Base-by-base conservation (phyloP, 2,329 filamentous ascomycete species). In the Ophiosphaerella herpotricha region DNA sequence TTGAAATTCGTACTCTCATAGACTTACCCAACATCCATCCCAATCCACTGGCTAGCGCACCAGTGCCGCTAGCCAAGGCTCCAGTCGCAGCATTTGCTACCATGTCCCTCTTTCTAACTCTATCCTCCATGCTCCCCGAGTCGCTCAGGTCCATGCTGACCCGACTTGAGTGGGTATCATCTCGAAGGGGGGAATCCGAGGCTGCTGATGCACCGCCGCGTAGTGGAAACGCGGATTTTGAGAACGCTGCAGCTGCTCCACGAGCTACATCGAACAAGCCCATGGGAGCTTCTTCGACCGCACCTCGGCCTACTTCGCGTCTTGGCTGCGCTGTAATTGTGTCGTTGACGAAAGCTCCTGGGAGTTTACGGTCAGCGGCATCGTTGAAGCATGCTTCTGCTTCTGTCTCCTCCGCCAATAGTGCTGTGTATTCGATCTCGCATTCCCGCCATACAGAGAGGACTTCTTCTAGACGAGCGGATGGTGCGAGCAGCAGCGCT, bases 391-490 rank as follows among this genome's bases (percentile, higher is more conserved):
- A 85, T n/a, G 81, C 77, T 63, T 91, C 89, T 36, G 82, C 82
- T 47, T 82, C 84, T 4, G 83, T 82, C 62, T 93, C 89, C 31
- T 85, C 81, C 42, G 81, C 81, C 12, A 90, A 78, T 3, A 88
- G 80, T 0, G 80, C 79, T 43, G 86, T 86, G 43, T 90, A 83
- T 67, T 93, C 88, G 61, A 90, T 87, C 65, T 95, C 90, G 57
- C 88, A 91, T 38, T 87, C 81, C 11, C 88, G 84, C 78, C 89
- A 94, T 1, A 84, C 85, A 42, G 85, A 86, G 3, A 94, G 75
- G 12, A 94, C 88, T 57, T 91, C 88, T 51, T 89, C 85, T 0
- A 94, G 79, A 11, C 88, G 84, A 0, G 80, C 76, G 0, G 85
- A 75, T 1, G 90, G 90, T 0, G 89, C 89, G 42, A 92, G 82